A percentile compares a stretch with the other conserved stretches of the same genome.
These are phyloP conservation scores for Trametes maxima DNA, from an alignment of 768 basidiomycete species.

Conservation along the genomic window DNA sequence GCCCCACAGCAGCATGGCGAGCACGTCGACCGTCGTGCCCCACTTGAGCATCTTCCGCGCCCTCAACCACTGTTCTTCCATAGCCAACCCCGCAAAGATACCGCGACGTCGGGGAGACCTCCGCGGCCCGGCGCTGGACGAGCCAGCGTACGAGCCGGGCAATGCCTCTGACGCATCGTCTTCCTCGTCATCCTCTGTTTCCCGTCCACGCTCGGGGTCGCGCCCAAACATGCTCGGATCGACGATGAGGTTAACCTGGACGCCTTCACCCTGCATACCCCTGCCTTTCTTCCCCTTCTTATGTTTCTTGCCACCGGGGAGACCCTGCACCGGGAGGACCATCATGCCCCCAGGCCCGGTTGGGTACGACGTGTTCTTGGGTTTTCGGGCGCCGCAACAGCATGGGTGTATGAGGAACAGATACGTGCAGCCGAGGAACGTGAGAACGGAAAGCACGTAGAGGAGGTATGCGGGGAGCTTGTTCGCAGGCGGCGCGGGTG, in stretches of 20 bases:
- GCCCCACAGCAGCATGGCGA: slow-evolving; percentile 55
- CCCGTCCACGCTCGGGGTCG: slow-evolving; percentile 33
- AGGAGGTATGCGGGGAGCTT: slow-evolving; percentile 57
- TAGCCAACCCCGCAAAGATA: slow-evolving; percentile 59
- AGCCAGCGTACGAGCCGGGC: slow-evolving; percentile 29
- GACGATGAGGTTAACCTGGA: slow-evolving; percentile 76
- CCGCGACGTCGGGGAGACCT: slow-evolving; percentile 45
- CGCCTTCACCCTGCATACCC: slow-evolving; percentile 39
- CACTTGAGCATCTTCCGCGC: slow-evolving; percentile 59
- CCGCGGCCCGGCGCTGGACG: slow-evolving; percentile 30
- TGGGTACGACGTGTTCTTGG: slow-evolving; percentile 23
- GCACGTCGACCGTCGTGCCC: slow-evolving; percentile 51
- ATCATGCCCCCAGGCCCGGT: slow-evolving; percentile 47
- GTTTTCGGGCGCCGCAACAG: slow-evolving; percentile 43
- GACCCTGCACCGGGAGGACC: slow-evolving; percentile 63
- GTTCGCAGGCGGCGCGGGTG: slow-evolving; percentile 56
- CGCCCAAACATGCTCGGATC: slow-evolving; percentile 59
- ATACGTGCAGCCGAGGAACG: slow-evolving; percentile 52
- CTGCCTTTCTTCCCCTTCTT: slow-evolving; percentile 44
- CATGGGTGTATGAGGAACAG: slow-evolving; percentile 62
- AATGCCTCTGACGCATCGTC: slow-evolving; percentile 43
- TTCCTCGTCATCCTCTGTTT: slow-evolving; percentile 38
- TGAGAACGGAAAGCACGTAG: slow-evolving; percentile 57
- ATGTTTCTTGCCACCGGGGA: slow-evolving; percentile 48
- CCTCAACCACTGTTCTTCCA: slow-evolving; percentile 64